Conservation (phyloP, 805 yeast genomes). For the Candida jianshihensis region DNA sequence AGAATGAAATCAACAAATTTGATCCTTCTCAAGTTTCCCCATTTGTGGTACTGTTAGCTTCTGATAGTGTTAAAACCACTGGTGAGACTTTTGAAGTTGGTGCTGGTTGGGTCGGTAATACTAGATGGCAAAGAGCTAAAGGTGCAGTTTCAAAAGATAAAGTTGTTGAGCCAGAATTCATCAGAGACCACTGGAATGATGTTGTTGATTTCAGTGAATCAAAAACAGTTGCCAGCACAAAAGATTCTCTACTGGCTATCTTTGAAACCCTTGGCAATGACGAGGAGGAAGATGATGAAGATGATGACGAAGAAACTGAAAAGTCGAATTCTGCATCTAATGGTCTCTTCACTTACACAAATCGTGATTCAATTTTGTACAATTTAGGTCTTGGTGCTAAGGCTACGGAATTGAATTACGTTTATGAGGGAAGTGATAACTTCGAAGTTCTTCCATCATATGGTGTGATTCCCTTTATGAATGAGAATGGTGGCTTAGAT, state of each 20-base stretch:
- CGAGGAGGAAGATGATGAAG: slow-evolving; percentile 26
- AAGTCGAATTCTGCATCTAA: slow-evolving; percentile 33
- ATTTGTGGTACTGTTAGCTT: slow-evolving; percentile 68
- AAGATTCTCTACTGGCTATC: slow-evolving; percentile 77
- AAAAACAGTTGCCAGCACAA: slow-evolving; percentile 50
- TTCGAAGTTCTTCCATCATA: slow-evolving; percentile 86
- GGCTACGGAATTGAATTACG: slow-evolving; percentile 67
- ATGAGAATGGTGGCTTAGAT: slow-evolving; percentile 49
- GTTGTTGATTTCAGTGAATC: slow-evolving; percentile 58
- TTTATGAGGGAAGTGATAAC: slow-evolving; percentile 66
- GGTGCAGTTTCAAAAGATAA: slow-evolving; percentile 59
- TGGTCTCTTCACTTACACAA: slow-evolving; percentile 47
- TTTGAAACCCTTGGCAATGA: slow-evolving; percentile 50
- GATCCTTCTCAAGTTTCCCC: slow-evolving; percentile 92
- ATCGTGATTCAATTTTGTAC: slow-evolving; percentile 72
- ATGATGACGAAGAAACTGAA: slow-evolving; percentile 36
- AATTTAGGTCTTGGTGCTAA: slow-evolving; percentile 87
- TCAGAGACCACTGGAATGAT: slow-evolving; percentile 59
- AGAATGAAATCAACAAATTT: slow-evolving; percentile 73
- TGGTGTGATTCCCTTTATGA: slow-evolving; percentile 84
- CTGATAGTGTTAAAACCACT: slow-evolving; percentile 59
- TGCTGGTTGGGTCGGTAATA: slow-evolving; percentile 93
- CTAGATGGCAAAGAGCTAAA: slow-evolving; percentile 90
- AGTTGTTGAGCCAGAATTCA: slow-evolving; percentile 54
- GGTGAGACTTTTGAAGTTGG: slow-evolving; percentile 91